phyloP scores from a whole-genome alignment of 2,329 filamentous ascomycete species.

The Thelonectria olida region DNA sequence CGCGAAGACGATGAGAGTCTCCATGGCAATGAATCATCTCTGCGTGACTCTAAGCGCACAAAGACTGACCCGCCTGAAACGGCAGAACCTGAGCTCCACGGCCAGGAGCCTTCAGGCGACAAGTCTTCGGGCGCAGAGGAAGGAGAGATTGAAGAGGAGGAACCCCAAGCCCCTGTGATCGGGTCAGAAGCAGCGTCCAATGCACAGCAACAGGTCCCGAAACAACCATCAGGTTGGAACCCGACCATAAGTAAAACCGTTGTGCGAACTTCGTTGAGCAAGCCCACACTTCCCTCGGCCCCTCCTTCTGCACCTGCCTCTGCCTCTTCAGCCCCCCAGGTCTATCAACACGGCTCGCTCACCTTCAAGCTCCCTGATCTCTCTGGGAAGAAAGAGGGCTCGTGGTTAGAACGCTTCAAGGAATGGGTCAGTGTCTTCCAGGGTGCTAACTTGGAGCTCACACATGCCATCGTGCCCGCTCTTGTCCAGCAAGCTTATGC shows the following conservation, averaged over 20 bases:
- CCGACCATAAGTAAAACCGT: conserved; percentile 23
- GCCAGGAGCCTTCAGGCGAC: conserved; percentile 11
- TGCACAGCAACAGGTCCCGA: conserved; percentile 7
- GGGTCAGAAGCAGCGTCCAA: background rate
- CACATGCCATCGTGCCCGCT: conserved; percentile 34
- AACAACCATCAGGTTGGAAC: conserved; percentile 24
- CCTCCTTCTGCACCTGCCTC: no score
- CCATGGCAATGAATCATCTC: conserved; percentile 13
- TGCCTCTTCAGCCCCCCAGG: conserved; percentile 32
- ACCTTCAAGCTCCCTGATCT: conserved; percentile 42
- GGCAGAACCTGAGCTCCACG: conserved; percentile 7
- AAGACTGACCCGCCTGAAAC: conserved; percentile 20
- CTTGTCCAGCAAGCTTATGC: conserved; percentile 40
- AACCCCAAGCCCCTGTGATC: conserved; percentile 1
- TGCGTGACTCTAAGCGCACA: conserved; percentile 33
- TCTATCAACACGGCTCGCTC: conserved; percentile 31
- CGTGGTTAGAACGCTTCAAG: conserved; percentile 47
- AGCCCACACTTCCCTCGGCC: conserved; percentile 17
- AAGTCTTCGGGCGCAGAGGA: conserved; percentile 41
- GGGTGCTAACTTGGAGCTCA: conserved; percentile 35
- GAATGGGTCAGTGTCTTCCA: conserved; percentile 47
- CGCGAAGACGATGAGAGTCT: conserved; percentile 34
- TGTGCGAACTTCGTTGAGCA: conserved; percentile 20
- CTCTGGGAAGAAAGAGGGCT: conserved; percentile 39
- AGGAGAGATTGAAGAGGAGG: conserved; percentile 43